Percentiles rank a stretch among this genome's conserved stretches.
These are phyloP conservation scores for Phellopilus nigrolimitatus DNA, from an alignment of 1,284 basidiomycete genomes.

Conservation along the genomic window DNA sequence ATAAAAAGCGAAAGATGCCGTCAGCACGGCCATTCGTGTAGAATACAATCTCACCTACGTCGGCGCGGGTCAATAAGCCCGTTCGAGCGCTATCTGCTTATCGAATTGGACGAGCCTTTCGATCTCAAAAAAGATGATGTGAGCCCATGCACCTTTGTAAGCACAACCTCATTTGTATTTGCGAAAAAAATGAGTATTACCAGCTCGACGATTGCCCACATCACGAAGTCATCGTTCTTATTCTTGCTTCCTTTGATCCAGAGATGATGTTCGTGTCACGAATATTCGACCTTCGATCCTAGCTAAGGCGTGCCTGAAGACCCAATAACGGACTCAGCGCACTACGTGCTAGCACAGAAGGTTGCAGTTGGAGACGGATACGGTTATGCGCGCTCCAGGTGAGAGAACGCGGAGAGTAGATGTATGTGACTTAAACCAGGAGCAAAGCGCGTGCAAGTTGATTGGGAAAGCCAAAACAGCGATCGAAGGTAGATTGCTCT, in stretches of 20 bases:
- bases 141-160: slow-evolving; percentile 12
- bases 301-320: slow-evolving; percentile 26
- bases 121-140: slow-evolving; percentile 4
- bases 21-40: slow-evolving; percentile 8
- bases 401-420: slow-evolving; percentile 24
- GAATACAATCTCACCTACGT: slow-evolving; percentile 9
- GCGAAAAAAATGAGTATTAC: not conserved
- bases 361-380: slow-evolving; percentile 9
- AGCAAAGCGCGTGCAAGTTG: slow-evolving; percentile 21
- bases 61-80: slow-evolving; percentile 9
- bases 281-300: slow-evolving; percentile 25
- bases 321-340: slow-evolving; percentile 30
- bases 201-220: slow-evolving; percentile 5
- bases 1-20: not conserved
- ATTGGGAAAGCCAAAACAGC: slow-evolving; percentile 22
- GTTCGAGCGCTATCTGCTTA: slow-evolving; percentile 14
- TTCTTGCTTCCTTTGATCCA: not conserved
- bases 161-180: not conserved
- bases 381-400: slow-evolving; percentile 24
- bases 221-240: slow-evolving; percentile 16
- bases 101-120: slow-evolving; percentile 13
- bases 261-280: slow-evolving; percentile 22
- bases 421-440: slow-evolving; percentile 24
- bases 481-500: slow-evolving; percentile 18
- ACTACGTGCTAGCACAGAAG: slow-evolving; percentile 26